These are phyloP conservation scores for Annulohypoxylon maeteangense DNA, from an alignment of 495 filamentous ascomycete genomes.

Conservation along the genomic window DNA sequence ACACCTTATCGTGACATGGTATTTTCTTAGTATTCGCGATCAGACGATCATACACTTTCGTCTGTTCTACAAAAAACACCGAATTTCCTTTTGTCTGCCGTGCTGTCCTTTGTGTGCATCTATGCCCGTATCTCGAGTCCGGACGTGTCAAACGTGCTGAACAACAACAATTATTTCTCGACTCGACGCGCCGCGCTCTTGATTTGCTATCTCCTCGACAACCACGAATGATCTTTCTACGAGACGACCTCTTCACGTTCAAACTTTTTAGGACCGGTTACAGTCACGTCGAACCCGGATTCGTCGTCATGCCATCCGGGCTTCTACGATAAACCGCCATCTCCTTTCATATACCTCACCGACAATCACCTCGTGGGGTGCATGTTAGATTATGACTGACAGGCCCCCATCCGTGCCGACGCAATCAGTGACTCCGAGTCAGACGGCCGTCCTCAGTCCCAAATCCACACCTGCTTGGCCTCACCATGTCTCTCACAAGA, in stretches of 20 bases:
- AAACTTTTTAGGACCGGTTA: constrained; percentile 30
- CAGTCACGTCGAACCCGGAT: constrained; percentile 53
- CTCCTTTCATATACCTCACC: constrained; percentile 51
- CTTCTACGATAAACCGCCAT: constrained; percentile 57
- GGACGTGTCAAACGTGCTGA: constrained; percentile 31
- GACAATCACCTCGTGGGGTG: constrained; percentile 64
- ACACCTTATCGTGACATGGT: constrained; percentile 27
- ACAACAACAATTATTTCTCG: constrained; percentile 19
- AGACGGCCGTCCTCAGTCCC: constrained; percentile 60
- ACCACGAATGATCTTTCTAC: constrained; percentile 30
- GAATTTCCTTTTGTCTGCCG: constrained; percentile 45
- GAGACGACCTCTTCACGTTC: constrained; percentile 17
- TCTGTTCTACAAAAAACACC: constrained; percentile 23
- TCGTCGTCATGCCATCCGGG: constrained; percentile 69
- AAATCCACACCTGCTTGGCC: constrained; percentile 57
- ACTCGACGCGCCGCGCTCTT: constrained; percentile 27
- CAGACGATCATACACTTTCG: constrained; percentile 28
- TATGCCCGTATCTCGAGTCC: constrained; percentile 36
- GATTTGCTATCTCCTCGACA: constrained; percentile 16
- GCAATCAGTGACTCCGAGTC: constrained; percentile 64
- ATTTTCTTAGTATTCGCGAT: constrained; percentile 16
- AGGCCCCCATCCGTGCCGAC: constrained; percentile 71
- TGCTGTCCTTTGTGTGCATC: constrained; percentile 40
- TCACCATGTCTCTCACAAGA: constrained; percentile 67
- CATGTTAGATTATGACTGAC: constrained; percentile 94